phyloP scores from a whole-genome alignment of 495 filamentous ascomycete species.

The Baudoinia panamericana region DNA sequence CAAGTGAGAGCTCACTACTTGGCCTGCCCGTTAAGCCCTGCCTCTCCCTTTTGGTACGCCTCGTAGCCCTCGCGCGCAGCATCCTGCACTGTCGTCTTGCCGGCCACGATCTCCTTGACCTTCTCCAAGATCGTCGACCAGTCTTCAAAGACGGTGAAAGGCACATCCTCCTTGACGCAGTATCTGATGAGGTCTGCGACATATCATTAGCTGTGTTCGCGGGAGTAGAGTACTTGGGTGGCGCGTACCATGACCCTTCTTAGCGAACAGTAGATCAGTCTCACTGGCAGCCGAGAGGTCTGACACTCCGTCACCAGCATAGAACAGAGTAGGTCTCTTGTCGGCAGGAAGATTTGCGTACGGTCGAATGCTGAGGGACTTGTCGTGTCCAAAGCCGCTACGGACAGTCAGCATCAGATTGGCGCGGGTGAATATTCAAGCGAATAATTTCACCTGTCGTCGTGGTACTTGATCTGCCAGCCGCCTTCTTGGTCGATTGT shows the following conservation, averaged over 20 bases:
- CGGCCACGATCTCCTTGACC: constrained; percentile 54
- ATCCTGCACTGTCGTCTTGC: constrained; percentile 29
- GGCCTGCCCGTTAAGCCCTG: constrained; percentile 20
- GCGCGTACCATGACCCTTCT: constrained; percentile 65
- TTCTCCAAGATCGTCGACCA: constrained; percentile 63
- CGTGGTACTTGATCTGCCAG: constrained; percentile 79
- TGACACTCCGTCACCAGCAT: constrained; percentile 68
- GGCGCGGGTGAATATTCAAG: not conserved
- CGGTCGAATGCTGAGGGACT: constrained; percentile 71
- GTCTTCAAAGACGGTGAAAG: constrained; percentile 69
- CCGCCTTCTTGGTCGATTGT: constrained; percentile 62
- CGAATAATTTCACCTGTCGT: constrained; percentile 49
- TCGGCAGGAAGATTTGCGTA: constrained; percentile 57
- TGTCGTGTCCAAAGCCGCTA: constrained; percentile 85
- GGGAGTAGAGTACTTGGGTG: not conserved
- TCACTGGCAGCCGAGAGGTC: constrained; percentile 60
- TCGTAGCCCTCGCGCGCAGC: constrained; percentile 28
- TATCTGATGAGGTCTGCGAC: constrained; percentile 62
- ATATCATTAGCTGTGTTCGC: not conserved
- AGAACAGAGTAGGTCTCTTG: constrained; percentile 57
- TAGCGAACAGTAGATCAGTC: constrained; percentile 70
- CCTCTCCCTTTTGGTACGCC: constrained; percentile 26
- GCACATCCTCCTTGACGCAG: constrained; percentile 62
- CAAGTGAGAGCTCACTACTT: too few species aligned
- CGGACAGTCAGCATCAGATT: constrained; percentile 16